These are phyloP conservation scores for Botrytis galanthina DNA, from an alignment of 2,329 filamentous ascomycete genomes.

Conservation along the genomic window DNA sequence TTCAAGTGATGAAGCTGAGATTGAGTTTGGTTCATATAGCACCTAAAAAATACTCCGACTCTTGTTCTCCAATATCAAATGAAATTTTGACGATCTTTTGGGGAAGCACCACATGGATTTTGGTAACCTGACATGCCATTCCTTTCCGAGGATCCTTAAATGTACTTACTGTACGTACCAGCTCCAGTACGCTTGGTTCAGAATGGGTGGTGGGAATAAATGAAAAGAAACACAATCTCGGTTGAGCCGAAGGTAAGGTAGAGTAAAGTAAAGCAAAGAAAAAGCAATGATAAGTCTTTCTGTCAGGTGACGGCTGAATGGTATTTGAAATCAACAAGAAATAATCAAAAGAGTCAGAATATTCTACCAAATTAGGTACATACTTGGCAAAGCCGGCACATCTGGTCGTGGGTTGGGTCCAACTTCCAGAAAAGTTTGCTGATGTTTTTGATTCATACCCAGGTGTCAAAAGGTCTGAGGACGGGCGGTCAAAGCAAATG, in stretches of 20 bases:
- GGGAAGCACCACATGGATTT: constrained; percentile 1
- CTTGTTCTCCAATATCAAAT: not conserved
- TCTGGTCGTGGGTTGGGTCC: not conserved
- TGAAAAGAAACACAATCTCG: not conserved
- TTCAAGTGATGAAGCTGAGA: not conserved
- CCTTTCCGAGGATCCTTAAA: not conserved
- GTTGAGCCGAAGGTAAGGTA: not conserved
- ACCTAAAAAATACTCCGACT: not conserved
- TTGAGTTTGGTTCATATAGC: not conserved
- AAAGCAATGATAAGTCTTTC: not conserved
- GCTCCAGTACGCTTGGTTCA: not conserved
- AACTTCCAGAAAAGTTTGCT: not conserved
- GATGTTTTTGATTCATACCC: not conserved
- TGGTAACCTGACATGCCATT: not conserved
- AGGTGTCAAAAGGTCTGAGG: not conserved
- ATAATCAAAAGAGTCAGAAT: not conserved
- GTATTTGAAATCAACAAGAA: not conserved
- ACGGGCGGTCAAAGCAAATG: not conserved
- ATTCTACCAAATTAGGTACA: not conserved
- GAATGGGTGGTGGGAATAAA: not conserved
- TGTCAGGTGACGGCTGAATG: too few species aligned
- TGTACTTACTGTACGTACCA: not conserved
- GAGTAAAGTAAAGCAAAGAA: not conserved
- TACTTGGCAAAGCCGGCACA: not conserved
- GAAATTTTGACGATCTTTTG: constrained; percentile 5